Evolutionary conservation across 306 rosid species (phyloP), one percentile per base, ranked within the genome.

Genomic region (Malus orientalis): DNA sequence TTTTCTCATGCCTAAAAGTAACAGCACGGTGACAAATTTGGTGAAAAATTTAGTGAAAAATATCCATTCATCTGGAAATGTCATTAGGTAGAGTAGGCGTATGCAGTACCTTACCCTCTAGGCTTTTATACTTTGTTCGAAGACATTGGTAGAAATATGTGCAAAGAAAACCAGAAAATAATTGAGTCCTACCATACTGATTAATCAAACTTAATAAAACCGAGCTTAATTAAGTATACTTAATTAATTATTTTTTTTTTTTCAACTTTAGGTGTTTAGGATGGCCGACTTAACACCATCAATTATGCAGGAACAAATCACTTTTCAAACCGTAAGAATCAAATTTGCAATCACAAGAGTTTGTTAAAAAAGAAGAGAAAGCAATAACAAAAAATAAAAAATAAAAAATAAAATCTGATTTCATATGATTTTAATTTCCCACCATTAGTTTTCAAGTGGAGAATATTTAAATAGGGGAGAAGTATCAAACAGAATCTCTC

Each of bases 401-500:
- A 14, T 15, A 49, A 0, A 49, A 38, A 47, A 13, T 18, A 59
- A n/a, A 45, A 25, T 33, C 62, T 9, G 1, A 16, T 73, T 10
- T 42, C 49, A 60, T 33, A 44, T 51, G 20, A 44, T 81, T 54
- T 68, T 47, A 27, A 44, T 81, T 54, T 68, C 38, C 29, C 67
- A 54, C 70, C 57, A 60, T 14, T n/a, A 14, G 49, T 47, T 11
- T 60, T 44, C 4, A 15, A 36, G 64, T 4, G 25, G 61, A 62
- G 11, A 74, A 16, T 42, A 60, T 9, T 57, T 72, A 81, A 47
- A 20, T 59, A 42, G 59, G 47, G 8, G 16, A 4, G 55, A 19
- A 4, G 54, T 63, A 55, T 75, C 76, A 61, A 61, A 36, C 32
- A 66, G 68, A 67, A 82, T 58, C 51, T 73, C 78, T 54, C 53